These are phyloP conservation scores for Didymella exigua DNA, from an alignment of 2,329 filamentous ascomycete genomes.

Conservation along the genomic window DNA sequence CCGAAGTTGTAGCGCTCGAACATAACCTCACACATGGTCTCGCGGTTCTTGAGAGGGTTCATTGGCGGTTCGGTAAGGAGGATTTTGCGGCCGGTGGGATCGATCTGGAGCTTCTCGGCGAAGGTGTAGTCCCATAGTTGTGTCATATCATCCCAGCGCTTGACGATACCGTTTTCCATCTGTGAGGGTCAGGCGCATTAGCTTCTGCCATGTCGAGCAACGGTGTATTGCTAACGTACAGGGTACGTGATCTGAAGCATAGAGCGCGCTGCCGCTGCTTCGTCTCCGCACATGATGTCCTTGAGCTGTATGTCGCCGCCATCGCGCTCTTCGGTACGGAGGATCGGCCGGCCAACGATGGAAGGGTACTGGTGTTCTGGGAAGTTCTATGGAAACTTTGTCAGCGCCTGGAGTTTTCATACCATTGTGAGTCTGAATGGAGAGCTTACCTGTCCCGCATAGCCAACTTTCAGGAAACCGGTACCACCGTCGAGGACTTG, in stretches of 20 bases:
- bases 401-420: conserved; percentile 12
- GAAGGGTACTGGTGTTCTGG: conserved; percentile 98
- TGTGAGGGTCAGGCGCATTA: conserved; percentile 47
- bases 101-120: conserved; percentile 92
- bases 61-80: conserved; percentile 95
- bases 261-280: conserved; percentile 90
- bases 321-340: conserved; percentile 91
- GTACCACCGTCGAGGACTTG: conserved; percentile 99
- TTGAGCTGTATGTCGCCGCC: conserved; percentile 75
- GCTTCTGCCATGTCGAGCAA: conserved; percentile 25
- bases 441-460: conserved; percentile 77
- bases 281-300: conserved; percentile 99
- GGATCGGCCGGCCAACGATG: conserved; percentile 95
- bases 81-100: conserved; percentile 92
- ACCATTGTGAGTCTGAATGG: background rate
- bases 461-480: conserved; percentile 99
- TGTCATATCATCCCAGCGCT: conserved; percentile 99
- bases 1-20: conserved; percentile 96
- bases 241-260: conserved; percentile 99
- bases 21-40: conserved; percentile 99
- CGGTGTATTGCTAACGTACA: conserved; percentile 53
- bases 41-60: conserved; percentile 95
- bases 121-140: conserved; percentile 99
- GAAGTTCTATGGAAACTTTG: conserved; percentile 72
- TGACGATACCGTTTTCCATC: conserved; percentile 99